phyloP scores from a whole-genome alignment of 2,329 filamentous ascomycete genomes.

The Xylaria polymorpha region DNA sequence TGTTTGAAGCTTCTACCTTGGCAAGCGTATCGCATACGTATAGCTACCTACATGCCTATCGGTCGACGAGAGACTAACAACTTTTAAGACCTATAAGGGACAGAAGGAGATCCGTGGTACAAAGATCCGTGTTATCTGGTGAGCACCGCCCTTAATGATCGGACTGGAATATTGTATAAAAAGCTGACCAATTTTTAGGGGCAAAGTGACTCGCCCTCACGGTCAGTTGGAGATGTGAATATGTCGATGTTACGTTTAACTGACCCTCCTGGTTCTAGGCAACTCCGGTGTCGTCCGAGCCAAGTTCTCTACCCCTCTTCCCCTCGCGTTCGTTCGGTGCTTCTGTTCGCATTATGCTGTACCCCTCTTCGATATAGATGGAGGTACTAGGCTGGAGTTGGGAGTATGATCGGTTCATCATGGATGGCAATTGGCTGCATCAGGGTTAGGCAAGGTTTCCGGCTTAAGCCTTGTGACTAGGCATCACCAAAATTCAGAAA shows the following conservation, averaged over 20 bases:
- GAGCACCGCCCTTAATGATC: slow-evolving; percentile 3
- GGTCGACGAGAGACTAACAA: too few relatives aligned
- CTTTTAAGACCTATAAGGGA: slow-evolving; percentile 75
- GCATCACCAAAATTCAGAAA: slow-evolving; percentile 52
- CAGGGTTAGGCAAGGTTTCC: slow-evolving; percentile 65
- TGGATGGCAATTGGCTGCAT: slow-evolving; percentile 60
- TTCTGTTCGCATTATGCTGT: slow-evolving; percentile 96
- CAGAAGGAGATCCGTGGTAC: slow-evolving; percentile 94
- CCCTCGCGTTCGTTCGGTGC: slow-evolving; percentile 97
- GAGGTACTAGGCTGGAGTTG: slow-evolving; percentile 67
- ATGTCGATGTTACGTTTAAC: slow-evolving; percentile 28
- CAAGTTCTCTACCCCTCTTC: slow-evolving; percentile 96
- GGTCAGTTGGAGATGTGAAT: slow-evolving; percentile 60
- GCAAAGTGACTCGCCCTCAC: slow-evolving; percentile 96
- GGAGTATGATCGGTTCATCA: slow-evolving; percentile 69
- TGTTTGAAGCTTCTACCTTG: slow-evolving; percentile 82
- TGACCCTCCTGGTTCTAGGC: slow-evolving; percentile 62
- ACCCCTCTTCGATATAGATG: slow-evolving; percentile 95
- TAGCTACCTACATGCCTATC: too few relatives aligned
- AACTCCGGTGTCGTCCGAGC: slow-evolving; percentile 98
- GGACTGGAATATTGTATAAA: neutral
- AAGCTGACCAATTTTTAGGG: slow-evolving; percentile 56
- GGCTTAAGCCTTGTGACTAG: slow-evolving; percentile 53
- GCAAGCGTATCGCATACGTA: slow-evolving; percentile 98
- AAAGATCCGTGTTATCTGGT: slow-evolving; percentile 97